phyloP scores from a whole-genome alignment of 805 yeast species.

The Ogataea zsoltii region DNA sequence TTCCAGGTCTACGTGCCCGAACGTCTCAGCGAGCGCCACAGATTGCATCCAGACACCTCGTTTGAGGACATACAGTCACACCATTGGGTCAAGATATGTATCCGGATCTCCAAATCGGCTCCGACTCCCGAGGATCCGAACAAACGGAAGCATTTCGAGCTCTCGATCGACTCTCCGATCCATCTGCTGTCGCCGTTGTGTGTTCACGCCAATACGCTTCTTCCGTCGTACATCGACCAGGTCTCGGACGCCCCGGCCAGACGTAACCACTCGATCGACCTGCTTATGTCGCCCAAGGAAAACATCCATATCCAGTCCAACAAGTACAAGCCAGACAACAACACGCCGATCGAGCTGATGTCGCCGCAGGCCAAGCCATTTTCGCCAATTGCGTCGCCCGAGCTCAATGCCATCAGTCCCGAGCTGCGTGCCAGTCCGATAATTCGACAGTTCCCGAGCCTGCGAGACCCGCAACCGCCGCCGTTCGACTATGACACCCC shows the following conservation, averaged over 20 bases:
- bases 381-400: slow-evolving; percentile 44
- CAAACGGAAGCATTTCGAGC: slow-evolving; percentile 89
- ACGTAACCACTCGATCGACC: slow-evolving; percentile 21
- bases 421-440: slow-evolving; percentile 23
- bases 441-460: not conserved
- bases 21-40: slow-evolving; percentile 52
- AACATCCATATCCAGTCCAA: slow-evolving; percentile 41
- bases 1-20: slow-evolving; percentile 86
- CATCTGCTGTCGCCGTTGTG: slow-evolving; percentile 76
- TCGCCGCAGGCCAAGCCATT: slow-evolving; percentile 70
- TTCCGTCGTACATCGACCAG: slow-evolving; percentile 63
- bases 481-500: slow-evolving; percentile 26
- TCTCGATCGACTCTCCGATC: slow-evolving; percentile 92
- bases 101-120: slow-evolving; percentile 72
- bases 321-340: slow-evolving; percentile 53
- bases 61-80: slow-evolving; percentile 78
- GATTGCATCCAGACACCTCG: slow-evolving; percentile 83
- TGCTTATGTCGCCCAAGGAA: slow-evolving; percentile 28
- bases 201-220: slow-evolving; percentile 74
- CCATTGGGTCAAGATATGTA: slow-evolving; percentile 92
- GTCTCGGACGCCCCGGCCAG: slow-evolving; percentile 15
- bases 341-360: slow-evolving; percentile 43
- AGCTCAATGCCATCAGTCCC: slow-evolving; percentile 31
- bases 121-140: slow-evolving; percentile 42
- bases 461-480: slow-evolving; percentile 12